phyloP scores from a whole-genome alignment of 192 early-diverging fungal species.

The Backusella parvicylindrica region DNA sequence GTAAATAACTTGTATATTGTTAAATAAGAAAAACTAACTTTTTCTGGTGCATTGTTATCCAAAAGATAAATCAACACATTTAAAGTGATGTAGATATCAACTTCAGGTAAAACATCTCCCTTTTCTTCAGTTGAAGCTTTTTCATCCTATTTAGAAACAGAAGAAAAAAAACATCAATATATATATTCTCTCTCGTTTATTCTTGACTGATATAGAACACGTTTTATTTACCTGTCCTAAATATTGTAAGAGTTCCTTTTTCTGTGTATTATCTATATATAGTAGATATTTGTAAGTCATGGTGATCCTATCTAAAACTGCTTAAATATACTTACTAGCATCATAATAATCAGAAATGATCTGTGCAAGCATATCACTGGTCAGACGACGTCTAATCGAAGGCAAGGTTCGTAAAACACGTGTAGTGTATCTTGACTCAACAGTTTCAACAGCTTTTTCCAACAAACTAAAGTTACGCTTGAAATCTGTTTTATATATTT shows the following conservation, averaged over 20 bases:
- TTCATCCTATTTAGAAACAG: neutral
- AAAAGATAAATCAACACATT: slow-evolving; percentile 79
- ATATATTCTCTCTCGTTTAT: neutral
- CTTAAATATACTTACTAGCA: slow-evolving; percentile 35
- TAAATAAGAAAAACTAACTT: slow-evolving; percentile 40
- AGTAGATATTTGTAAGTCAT: neutral
- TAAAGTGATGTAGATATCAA: slow-evolving; percentile 81
- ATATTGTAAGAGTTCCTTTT: slow-evolving; percentile 25
- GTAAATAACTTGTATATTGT: neutral
- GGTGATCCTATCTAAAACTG: neutral
- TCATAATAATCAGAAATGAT: slow-evolving; percentile 51
- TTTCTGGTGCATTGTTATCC: slow-evolving; percentile 68
- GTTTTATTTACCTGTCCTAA: slow-evolving; percentile 32
- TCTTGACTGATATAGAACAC: neutral
- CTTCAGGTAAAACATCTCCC: slow-evolving; percentile 58
- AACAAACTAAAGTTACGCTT: slow-evolving; percentile 82
- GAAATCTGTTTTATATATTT: slow-evolving; percentile 68
- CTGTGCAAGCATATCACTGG: slow-evolving; percentile 56
- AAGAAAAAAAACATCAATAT: neutral
- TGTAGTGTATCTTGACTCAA: slow-evolving; percentile 86
- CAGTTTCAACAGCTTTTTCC: slow-evolving; percentile 75
- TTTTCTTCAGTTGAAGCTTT: slow-evolving; percentile 11
- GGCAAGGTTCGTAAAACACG: slow-evolving; percentile 83
- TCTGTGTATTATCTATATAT: slow-evolving; percentile 28
- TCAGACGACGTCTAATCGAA: slow-evolving; percentile 77